Evolutionary conservation across 1,139 yeast species (phyloP).

Genomic region (Lodderomyces theae): DNA sequence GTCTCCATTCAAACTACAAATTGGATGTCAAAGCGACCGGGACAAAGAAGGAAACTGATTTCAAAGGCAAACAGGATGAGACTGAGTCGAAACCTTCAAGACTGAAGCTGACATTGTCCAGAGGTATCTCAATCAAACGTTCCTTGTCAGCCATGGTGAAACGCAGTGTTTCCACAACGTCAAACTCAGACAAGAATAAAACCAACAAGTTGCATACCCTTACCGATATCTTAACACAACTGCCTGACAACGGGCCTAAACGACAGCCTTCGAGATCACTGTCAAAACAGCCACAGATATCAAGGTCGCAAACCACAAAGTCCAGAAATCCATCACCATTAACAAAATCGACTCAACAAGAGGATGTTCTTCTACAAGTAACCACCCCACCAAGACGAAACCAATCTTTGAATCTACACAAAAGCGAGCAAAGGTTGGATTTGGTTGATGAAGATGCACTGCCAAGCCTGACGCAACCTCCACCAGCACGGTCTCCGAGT

Average conservation of each 20-base stretch:
- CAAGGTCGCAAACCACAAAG: neutral
- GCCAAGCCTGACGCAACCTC: neutral
- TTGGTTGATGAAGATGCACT: neutral
- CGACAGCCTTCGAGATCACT: neutral
- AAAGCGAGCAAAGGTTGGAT: conserved; percentile 4
- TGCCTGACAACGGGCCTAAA: neutral
- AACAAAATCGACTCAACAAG: neutral
- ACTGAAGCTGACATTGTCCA: conserved; percentile 1
- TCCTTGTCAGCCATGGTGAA: conserved; percentile 12
- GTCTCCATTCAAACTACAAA: neutral
- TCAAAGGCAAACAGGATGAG: neutral
- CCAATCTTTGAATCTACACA: conserved; percentile 11
- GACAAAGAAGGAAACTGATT: neutral
- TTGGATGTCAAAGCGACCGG: neutral
- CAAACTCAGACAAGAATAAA: conserved; percentile 5
- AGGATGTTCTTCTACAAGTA: too few species aligned
- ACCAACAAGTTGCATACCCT: neutral
- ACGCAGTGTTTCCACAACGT: conserved; percentile 11
- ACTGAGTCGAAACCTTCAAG: neutral
- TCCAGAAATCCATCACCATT: neutral
- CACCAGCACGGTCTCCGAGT: conserved; percentile 6
- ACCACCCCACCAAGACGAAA: conserved; percentile 8
- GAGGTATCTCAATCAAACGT: conserved; percentile 9
- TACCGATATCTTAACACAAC: neutral
- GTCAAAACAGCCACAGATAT: neutral